These are phyloP conservation scores for Picea glauca DNA, from an alignment of 75 land plant genomes.

Conservation along the genomic window DNA sequence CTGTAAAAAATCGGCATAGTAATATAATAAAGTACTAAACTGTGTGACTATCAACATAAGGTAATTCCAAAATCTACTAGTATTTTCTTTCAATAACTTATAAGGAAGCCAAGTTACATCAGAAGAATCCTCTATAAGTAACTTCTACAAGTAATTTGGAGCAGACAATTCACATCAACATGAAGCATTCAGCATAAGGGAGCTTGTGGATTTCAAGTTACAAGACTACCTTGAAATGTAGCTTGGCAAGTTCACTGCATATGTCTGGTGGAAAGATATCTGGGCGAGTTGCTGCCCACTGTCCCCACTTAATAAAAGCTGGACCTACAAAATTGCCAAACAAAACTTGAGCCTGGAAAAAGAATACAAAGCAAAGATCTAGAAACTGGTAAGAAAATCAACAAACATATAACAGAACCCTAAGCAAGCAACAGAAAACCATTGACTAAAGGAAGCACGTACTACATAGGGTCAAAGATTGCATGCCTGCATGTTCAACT, in stretches of 20 bases:
- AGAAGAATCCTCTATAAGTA: no score
- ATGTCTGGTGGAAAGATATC: conserved; percentile 80
- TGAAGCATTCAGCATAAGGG: conserved; percentile 1
- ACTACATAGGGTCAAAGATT: background rate
- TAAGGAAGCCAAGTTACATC: no score
- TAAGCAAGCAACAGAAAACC: conserved; percentile 33
- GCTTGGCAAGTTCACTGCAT: conserved; percentile 71
- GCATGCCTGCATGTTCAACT: background rate
- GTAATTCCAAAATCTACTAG: no score
- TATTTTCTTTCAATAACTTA: no score
- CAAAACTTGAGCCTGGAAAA: conserved; percentile 41
- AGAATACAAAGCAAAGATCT: no score
- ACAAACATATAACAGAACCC: no score
- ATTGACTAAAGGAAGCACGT: conserved; percentile 11
- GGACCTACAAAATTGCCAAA: conserved; percentile 72
- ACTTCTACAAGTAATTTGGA: background rate
- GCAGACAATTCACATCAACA: background rate
- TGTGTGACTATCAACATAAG: background rate
- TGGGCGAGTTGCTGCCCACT: conserved; percentile 93
- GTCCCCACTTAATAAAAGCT: conserved; percentile 95
- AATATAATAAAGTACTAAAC: background rate
- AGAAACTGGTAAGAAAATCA: no score
- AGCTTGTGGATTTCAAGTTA: background rate
- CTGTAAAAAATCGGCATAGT: background rate
- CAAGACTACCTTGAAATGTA: conserved; percentile 49